Conservation (phyloP, 1,139 yeast genomes). For the Geotrichum aggregatum region DNA sequence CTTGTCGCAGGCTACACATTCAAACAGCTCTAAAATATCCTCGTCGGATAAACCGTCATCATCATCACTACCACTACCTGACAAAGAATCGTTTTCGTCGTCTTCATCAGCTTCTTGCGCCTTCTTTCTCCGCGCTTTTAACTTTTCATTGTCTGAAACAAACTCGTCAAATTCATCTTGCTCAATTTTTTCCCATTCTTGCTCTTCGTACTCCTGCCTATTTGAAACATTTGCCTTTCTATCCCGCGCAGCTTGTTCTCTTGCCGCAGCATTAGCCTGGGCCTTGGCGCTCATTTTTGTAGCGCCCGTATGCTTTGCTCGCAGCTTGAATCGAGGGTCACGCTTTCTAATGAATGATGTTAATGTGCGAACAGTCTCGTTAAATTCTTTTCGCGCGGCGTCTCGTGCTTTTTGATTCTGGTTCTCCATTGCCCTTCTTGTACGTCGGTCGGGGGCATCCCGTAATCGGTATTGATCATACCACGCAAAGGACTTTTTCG, state of each 20-base stretch:
- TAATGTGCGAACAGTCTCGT: conserved; percentile 71
- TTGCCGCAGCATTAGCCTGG: conserved; percentile 36
- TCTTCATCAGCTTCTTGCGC: conserved; percentile 20
- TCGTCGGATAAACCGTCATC: conserved; percentile 32
- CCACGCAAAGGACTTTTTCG: conserved; percentile 80
- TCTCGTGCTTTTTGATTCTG: conserved; percentile 84
- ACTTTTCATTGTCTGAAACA: conserved; percentile 24
- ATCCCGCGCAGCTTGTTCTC: conserved; percentile 51
- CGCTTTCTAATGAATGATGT: conserved; percentile 69
- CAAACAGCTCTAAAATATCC: conserved; percentile 49
- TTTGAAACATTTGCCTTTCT: conserved; percentile 44
- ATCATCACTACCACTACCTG: conserved; percentile 11
- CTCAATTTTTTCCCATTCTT: conserved; percentile 76
- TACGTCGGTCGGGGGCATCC: conserved; percentile 79
- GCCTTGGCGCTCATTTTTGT: conserved; percentile 43
- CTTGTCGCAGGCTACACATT: conserved; percentile 85
- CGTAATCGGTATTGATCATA: conserved; percentile 81
- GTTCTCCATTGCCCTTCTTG: conserved; percentile 82
- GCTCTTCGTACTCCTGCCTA: conserved; percentile 50
- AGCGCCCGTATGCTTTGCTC: conserved; percentile 36
- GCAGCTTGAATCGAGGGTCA: conserved; percentile 67
- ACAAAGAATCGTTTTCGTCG: background rate
- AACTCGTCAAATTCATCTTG: conserved; percentile 32
- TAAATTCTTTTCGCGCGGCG: conserved; percentile 73
- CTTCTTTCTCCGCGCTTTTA: conserved; percentile 2